phyloP scores from a whole-genome alignment of 257 asterid species.

The Ocimum tenuiflorum region DNA sequence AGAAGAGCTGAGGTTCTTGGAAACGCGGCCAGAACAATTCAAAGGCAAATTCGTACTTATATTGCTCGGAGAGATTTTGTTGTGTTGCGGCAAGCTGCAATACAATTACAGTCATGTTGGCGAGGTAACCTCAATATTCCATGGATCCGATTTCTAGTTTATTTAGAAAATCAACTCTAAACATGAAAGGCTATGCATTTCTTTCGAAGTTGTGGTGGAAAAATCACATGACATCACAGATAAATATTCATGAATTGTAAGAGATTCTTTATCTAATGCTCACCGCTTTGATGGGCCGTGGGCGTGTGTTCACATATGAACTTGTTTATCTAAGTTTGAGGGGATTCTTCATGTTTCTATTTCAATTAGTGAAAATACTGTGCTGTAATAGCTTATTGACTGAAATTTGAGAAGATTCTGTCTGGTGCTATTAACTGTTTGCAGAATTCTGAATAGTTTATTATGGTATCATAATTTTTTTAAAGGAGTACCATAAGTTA shows the following conservation, averaged over 20 bases:
- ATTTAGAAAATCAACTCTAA: conserved; percentile 2
- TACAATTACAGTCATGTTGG: conserved; percentile 93
- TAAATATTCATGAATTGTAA: background rate
- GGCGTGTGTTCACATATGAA: background rate
- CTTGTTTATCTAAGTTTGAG: conserved; percentile 10
- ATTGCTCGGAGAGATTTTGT: conserved; percentile 82
- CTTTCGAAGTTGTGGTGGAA: conserved; percentile 10
- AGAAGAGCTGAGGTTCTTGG: conserved; percentile 97
- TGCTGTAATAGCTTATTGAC: background rate
- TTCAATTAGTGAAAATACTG: background rate
- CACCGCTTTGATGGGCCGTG: background rate
- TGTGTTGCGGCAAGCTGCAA: conserved; percentile 66
- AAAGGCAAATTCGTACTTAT: conserved; percentile 89
- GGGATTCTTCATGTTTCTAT: background rate
- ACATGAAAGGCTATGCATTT: conserved; percentile 2
- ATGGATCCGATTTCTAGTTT: conserved; percentile 14
- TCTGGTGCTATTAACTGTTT: background rate
- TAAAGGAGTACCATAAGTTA: too few relatives aligned
- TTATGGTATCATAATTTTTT: too few relatives aligned
- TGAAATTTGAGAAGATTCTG: background rate
- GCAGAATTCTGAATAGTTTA: background rate
- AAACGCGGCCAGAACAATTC: conserved; percentile 91
- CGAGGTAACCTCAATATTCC: conserved; percentile 60
- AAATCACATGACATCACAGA: background rate
- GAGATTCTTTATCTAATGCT: conserved; percentile 10